Conservation (phyloP, 1,284 basidiomycete genomes). For the Apiotrichum gracile region DNA sequence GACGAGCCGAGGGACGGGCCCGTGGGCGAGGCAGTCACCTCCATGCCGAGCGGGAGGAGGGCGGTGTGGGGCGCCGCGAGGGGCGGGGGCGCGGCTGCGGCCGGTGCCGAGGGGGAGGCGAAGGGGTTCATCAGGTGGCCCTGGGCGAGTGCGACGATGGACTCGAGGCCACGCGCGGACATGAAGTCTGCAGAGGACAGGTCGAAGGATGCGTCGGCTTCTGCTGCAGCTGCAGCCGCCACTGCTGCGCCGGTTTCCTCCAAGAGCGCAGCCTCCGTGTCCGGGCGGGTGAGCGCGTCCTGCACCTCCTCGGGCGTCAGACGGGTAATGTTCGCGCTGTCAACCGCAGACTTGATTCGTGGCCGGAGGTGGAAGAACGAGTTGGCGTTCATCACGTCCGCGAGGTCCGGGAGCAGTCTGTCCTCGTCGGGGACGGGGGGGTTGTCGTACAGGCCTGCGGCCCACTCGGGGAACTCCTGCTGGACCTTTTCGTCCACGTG, state of each 20-base stretch:
- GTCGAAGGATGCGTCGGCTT: conserved; percentile 10
- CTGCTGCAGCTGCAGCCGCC: conserved; percentile 6
- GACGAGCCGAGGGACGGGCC: conserved; percentile 22
- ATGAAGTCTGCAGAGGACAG: conserved; percentile 21
- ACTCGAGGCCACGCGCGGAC: conserved; percentile 18
- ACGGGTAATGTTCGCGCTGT: conserved; percentile 11
- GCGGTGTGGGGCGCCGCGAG: not conserved
- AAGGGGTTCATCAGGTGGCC: conserved; percentile 13
- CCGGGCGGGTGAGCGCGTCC: conserved; percentile 20
- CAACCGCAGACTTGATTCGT: conserved; percentile 17
- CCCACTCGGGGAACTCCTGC: conserved; percentile 37
- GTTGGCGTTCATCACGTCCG: conserved; percentile 29
- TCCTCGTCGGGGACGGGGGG: conserved; percentile 40
- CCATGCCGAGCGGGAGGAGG: conserved; percentile 7
- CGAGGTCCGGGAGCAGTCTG: conserved; percentile 21
- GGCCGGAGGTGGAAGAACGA: conserved; percentile 26
- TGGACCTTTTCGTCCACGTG: conserved; percentile 40
- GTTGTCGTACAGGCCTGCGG: conserved; percentile 39
- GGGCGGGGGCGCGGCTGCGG: not conserved
- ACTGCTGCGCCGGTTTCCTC: not conserved
- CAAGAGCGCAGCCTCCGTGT: not conserved
- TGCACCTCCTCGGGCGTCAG: conserved; percentile 25
- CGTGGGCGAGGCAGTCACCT: not conserved
- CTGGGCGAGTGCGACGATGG: conserved; percentile 16
- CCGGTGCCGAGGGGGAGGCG: conserved; percentile 1